A percentile compares a stretch with the other conserved stretches of the same genome.
These are phyloP conservation scores for Russula griseocarnosa DNA, from an alignment of 768 basidiomycete genomes.

Conservation along the genomic window DNA sequence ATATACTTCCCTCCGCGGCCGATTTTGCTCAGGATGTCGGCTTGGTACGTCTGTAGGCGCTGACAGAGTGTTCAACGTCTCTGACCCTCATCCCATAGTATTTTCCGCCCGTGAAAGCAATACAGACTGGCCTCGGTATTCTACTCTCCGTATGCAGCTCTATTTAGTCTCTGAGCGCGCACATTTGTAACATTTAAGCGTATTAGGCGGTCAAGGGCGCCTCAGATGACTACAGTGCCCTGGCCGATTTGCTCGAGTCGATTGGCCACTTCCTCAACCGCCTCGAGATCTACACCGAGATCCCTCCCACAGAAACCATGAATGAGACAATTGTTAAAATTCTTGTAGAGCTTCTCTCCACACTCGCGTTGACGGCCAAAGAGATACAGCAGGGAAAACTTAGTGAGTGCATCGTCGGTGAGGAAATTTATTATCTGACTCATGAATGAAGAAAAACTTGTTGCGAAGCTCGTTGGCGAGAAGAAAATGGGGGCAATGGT, in stretches of 20 bases:
- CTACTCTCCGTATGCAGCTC: not conserved
- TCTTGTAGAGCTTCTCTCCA: not conserved
- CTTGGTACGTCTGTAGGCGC: not conserved
- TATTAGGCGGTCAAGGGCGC: not conserved
- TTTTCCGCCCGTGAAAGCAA: not conserved
- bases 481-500: not conserved
- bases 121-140: no score
- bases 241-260: not conserved
- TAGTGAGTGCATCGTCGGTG: not conserved
- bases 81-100: not conserved
- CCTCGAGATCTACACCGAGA: not conserved
- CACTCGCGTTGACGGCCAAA: not conserved
- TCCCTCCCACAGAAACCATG: not conserved
- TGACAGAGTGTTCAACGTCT: not conserved
- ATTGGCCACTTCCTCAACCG: not conserved
- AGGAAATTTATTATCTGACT: not conserved
- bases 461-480: not conserved
- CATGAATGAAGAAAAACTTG: not conserved
- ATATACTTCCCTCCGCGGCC: not conserved
- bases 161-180: not conserved
- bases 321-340: not conserved
- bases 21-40: not conserved
- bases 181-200: not conserved
- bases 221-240: not conserved
- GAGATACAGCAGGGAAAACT: not conserved